These are phyloP conservation scores for Pythium sukuiense DNA, from an alignment of 352 stramenopile species.

Conservation along the genomic window DNA sequence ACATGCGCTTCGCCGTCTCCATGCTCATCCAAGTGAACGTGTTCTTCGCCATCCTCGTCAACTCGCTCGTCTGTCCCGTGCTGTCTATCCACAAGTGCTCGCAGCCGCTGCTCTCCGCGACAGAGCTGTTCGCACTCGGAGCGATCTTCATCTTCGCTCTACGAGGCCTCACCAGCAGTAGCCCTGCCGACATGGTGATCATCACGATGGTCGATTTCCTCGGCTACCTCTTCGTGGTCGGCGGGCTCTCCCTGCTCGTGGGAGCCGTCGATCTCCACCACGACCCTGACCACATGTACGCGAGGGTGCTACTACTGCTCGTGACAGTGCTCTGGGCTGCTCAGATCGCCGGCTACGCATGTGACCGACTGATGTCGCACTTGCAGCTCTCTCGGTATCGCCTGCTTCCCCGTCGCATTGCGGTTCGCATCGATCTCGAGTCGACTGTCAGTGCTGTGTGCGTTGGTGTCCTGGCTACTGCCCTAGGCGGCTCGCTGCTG, in stretches of 20 bases:
- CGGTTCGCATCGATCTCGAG: conserved; percentile 51
- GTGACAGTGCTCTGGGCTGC: conserved; percentile 45
- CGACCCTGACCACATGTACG: conserved; percentile 28
- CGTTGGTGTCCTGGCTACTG: conserved; percentile 37
- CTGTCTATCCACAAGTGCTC: conserved; percentile 16
- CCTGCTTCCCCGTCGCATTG: conserved; percentile 43
- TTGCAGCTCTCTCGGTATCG: conserved; percentile 45
- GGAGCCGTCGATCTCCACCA: conserved; percentile 48
- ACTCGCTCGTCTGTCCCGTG: conserved; percentile 45
- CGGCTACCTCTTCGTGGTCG: conserved; percentile 24
- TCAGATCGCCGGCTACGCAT: conserved; percentile 41
- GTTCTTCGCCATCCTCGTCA: conserved; percentile 71
- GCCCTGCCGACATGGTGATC: conserved; percentile 26
- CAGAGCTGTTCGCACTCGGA: conserved; percentile 21
- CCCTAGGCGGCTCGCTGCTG: conserved; percentile 32
- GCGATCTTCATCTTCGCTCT: conserved; percentile 19
- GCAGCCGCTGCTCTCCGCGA: conserved; percentile 13
- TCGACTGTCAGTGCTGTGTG: conserved; percentile 40
- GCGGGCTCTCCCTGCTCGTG: conserved; percentile 34
- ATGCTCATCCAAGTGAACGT: conserved; percentile 59
- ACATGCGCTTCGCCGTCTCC: conserved; percentile 67
- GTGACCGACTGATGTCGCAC: conserved; percentile 54
- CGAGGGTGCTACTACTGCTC: conserved; percentile 42
- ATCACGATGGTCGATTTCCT: conserved; percentile 25
- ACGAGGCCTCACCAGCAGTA: conserved; percentile 20